Conservation (phyloP, 345 rosid species). For the Firmiana major region DNA sequence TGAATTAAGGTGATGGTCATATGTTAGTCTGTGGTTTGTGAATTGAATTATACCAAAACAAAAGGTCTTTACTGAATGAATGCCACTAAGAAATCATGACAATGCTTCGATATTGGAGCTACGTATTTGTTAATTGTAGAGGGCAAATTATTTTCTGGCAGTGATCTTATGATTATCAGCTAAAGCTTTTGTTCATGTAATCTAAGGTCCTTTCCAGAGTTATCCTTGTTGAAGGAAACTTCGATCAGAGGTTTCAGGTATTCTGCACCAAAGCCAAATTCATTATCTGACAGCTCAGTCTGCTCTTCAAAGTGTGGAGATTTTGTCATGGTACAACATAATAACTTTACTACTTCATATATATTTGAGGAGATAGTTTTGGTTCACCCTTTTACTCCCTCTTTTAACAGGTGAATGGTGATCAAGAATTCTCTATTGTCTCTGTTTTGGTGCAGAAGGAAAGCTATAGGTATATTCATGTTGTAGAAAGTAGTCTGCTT, state of each 20-base stretch:
- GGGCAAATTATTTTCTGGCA: not conserved
- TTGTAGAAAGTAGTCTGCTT: not conserved
- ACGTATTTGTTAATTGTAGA: not conserved
- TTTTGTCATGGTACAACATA: conserved; percentile 58
- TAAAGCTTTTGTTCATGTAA: conserved; percentile 1
- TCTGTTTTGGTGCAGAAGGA: conserved; percentile 59
- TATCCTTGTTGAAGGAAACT: conserved; percentile 59
- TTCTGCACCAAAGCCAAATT: conserved; percentile 43
- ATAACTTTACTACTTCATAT: conserved; percentile 4
- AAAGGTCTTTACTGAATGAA: not conserved
- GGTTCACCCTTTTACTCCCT: not conserved
- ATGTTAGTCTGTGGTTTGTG: not conserved
- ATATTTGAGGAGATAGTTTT: not conserved
- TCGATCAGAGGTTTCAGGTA: conserved; percentile 57
- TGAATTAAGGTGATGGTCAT: conserved; percentile 66
- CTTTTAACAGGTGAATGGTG: conserved; percentile 61
- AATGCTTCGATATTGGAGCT: not conserved
- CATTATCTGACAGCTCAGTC: conserved; percentile 43
- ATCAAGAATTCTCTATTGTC: conserved; percentile 58
- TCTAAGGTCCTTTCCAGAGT: conserved; percentile 74
- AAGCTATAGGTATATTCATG: conserved; percentile 43
- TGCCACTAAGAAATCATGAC: not conserved
- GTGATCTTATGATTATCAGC: not conserved
- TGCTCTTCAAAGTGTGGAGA: conserved; percentile 74
- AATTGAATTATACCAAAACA: not conserved